These are phyloP conservation scores for Phytophthora gonapodyides DNA, from an alignment of 352 stramenopile genomes.

Conservation along the genomic window DNA sequence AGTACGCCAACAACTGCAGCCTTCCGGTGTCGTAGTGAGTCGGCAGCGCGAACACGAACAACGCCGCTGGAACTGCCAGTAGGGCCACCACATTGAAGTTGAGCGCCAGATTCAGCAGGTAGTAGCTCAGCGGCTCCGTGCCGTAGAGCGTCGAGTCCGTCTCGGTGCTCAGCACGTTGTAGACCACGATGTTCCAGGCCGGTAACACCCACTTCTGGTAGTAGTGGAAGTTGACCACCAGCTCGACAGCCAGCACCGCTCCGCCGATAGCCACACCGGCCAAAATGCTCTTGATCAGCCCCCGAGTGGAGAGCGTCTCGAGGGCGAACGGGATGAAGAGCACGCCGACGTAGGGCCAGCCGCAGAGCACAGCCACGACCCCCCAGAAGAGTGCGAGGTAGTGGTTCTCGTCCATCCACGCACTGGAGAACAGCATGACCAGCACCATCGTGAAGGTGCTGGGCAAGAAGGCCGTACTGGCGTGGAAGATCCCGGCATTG, in stretches of 20 bases:
- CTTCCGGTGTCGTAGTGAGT: slow-evolving; percentile 37
- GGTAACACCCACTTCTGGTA: slow-evolving; percentile 80
- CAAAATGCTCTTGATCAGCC: slow-evolving; percentile 55
- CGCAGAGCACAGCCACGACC: slow-evolving; percentile 92
- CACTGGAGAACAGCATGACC: slow-evolving; percentile 73
- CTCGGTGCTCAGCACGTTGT: slow-evolving; percentile 93
- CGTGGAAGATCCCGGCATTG: slow-evolving; percentile 94
- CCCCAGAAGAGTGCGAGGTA: slow-evolving; percentile 82
- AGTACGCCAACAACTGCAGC: slow-evolving; percentile 44
- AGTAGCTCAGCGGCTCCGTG: slow-evolving; percentile 94
- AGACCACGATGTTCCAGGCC: slow-evolving; percentile 94
- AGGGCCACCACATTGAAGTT: slow-evolving; percentile 94
- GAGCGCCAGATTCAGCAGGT: slow-evolving; percentile 95
- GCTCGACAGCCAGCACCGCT: slow-evolving; percentile 76
- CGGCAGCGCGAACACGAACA: slow-evolving; percentile 46
- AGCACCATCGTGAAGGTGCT: slow-evolving; percentile 92
- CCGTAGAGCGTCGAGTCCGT: slow-evolving; percentile 98
- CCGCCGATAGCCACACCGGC: slow-evolving; percentile 66
- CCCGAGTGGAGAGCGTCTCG: slow-evolving; percentile 64
- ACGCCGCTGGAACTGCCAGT: slow-evolving; percentile 55
- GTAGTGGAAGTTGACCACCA: slow-evolving; percentile 84
- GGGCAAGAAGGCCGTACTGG: slow-evolving; percentile 91
- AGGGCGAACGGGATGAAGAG: slow-evolving; percentile 96
- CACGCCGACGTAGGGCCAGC: slow-evolving; percentile 97
- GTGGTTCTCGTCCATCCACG: slow-evolving; percentile 84